phyloP scores from a whole-genome alignment of 495 filamentous ascomycete genomes.

The Penicillium angulare region DNA sequence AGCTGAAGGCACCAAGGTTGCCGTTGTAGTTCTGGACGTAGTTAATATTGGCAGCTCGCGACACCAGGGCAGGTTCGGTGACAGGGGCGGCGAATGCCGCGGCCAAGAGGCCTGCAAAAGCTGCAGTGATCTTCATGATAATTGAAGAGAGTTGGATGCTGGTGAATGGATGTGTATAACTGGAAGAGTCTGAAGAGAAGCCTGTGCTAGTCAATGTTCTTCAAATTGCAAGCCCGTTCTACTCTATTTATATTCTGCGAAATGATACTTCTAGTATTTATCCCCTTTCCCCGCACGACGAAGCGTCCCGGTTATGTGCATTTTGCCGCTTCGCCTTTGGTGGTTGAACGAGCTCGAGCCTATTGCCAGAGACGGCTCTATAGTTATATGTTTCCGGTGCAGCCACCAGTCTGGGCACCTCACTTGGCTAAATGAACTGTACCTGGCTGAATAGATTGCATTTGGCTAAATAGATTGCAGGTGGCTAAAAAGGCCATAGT shows the following conservation, averaged over 20 bases:
- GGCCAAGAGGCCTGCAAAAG: slow-evolving; percentile 11
- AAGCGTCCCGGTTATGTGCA: slow-evolving; percentile 3
- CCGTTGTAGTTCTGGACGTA: slow-evolving; percentile 17
- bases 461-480: slow-evolving; percentile 7
- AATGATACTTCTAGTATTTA: slow-evolving; percentile 11
- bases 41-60: slow-evolving; percentile 10
- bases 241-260: slow-evolving; percentile 9
- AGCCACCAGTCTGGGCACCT: neutral
- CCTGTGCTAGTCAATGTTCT: slow-evolving; percentile 3
- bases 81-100: slow-evolving; percentile 8
- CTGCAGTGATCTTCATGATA: slow-evolving; percentile 12
- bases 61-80: slow-evolving; percentile 3
- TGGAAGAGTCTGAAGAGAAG: slow-evolving; percentile 9
- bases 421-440: neutral
- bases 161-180: slow-evolving; percentile 6
- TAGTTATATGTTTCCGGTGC: neutral
- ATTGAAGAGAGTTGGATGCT: slow-evolving; percentile 8
- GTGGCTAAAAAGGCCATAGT: slow-evolving; percentile 8
- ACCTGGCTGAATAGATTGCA: slow-evolving; percentile 3
- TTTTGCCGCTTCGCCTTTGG: slow-evolving; percentile 7
- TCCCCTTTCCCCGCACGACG: slow-evolving; percentile 8
- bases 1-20: slow-evolving; percentile 14
- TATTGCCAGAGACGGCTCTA: slow-evolving; percentile 4
- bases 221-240: slow-evolving; percentile 2
- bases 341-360: slow-evolving; percentile 2